Conservation (phyloP, 164 flowering plant species). For the Saururus chinensis region DNA sequence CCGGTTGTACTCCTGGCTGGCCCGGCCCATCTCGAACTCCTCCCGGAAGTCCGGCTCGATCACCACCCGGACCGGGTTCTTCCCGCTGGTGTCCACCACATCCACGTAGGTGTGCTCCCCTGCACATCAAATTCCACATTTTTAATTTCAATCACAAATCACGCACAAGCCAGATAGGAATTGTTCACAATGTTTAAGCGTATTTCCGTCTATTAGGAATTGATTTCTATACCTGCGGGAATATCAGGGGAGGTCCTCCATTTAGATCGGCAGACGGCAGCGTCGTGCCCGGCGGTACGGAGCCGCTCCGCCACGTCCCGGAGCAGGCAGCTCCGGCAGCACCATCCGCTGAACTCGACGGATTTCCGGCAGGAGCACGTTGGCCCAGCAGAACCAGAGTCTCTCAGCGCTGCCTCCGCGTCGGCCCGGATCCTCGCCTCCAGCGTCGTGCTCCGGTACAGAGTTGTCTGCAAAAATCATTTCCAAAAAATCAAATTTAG, state of each 20-base stretch:
- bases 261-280: slow-evolving; percentile 64
- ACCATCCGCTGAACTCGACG: slow-evolving; percentile 11
- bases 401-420: slow-evolving; percentile 45
- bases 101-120: slow-evolving; percentile 80
- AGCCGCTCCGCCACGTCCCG: slow-evolving; percentile 40
- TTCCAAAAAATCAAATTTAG: neutral
- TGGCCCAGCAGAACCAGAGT: slow-evolving; percentile 15
- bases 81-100: slow-evolving; percentile 42
- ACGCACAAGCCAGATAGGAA: neutral
- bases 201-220: neutral
- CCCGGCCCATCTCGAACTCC: slow-evolving; percentile 86
- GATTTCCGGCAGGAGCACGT: slow-evolving; percentile 39
- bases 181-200: too few species aligned
- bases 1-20: slow-evolving; percentile 55
- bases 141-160: neutral
- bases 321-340: slow-evolving; percentile 55
- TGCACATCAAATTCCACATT: slow-evolving; percentile 10
- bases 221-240: slow-evolving; percentile 86
- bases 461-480: slow-evolving; percentile 32
- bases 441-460: slow-evolving; percentile 44
- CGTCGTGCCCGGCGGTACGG: slow-evolving; percentile 36
- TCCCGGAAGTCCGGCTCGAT: slow-evolving; percentile 71
- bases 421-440: slow-evolving; percentile 52
- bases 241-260: slow-evolving; percentile 64
- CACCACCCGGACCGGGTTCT: slow-evolving; percentile 53